Base-by-base conservation (phyloP, 1,284 basidiomycete genomes). In the Ceratobasidium theobromae region DNA sequence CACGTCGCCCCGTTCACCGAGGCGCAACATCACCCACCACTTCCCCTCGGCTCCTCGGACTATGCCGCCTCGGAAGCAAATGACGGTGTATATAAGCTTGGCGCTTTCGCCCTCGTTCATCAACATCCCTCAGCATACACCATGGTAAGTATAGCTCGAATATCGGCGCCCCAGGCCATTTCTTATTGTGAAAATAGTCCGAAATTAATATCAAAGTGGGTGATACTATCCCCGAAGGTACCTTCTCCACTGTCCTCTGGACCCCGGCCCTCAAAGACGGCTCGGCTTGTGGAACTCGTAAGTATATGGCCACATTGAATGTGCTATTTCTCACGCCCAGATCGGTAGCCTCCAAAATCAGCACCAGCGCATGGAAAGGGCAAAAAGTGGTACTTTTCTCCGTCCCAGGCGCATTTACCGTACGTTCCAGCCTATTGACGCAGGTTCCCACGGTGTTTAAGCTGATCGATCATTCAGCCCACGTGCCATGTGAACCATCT, bases 311-410 rank as follows among this genome's bases (percentile, higher is more conserved):
- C 6, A 14, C 12, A 46, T 11, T 45, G 23, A 8, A 6, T 2
- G 23, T 11, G 4, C 11, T n/a, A 33, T 53, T 33, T 25, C 4
- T 25, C 11, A 64, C 45, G 25, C 21, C n/a, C 38, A 38, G 3
- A 16, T 11, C n/a, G 27, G 51, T 30, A 78, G 68, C 77, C 85
- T 69, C 78, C 57, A 71, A 73, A 68, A 60, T 77, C 60, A 69
- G 78, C 67, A 88, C 85, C 21, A 81, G 86, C 70, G 80, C 84
- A 51, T 91, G 88, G 88, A 89, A 88, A 76, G 87, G 86, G 74
- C 93, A 93, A 82, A 92, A 89, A 77, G 86, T 92, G 64, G 86
- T 93, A 51, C 76, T 92, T 68, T 82, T 92, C 75, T 79, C 88
- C 68, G 86, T 91, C 43, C 89, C 89, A 27, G 89, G 89, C 65